Percentiles rank a stretch among this genome's conserved stretches.
Evolutionary conservation across 257 asterid genomes (phyloP).

Genomic region (Plantago ovata): DNA sequence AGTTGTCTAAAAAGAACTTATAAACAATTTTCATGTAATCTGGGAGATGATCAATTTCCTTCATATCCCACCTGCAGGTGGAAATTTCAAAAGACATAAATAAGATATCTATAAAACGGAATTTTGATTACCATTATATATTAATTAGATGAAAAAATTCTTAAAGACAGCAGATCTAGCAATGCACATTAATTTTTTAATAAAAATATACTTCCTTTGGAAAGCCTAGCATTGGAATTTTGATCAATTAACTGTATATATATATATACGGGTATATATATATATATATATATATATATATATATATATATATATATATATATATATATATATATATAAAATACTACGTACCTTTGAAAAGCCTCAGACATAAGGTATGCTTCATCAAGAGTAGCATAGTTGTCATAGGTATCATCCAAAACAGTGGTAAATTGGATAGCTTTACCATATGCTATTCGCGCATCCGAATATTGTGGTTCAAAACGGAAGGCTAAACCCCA

Average conservation of each 20-base stretch:
- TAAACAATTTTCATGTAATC: slow-evolving; percentile 16
- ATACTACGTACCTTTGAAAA: background rate
- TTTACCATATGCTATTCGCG: background rate
- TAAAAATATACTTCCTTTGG: no score
- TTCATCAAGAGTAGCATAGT: background rate
- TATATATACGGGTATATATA: no score
- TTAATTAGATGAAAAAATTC: no score
- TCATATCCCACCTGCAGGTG: slow-evolving; percentile 18
- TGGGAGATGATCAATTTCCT: slow-evolving; percentile 10
- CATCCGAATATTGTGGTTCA: background rate
- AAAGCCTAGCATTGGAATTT: no score
- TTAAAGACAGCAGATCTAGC: background rate
- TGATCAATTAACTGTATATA: no score
- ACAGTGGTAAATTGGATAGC: background rate
- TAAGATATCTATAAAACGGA: no score
- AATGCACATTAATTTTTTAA: background rate
- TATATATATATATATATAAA: no score
- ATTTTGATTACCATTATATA: background rate
- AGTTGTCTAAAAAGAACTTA: background rate
- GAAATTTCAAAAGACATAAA: no score
- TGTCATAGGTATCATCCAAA: background rate
- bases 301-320: no score
- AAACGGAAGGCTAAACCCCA: background rate
- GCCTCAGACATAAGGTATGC: background rate
- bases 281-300: no score